These are phyloP conservation scores for Calamus simplicifolius DNA, from an alignment of 176 grass and related monocot species.

Conservation along the genomic window DNA sequence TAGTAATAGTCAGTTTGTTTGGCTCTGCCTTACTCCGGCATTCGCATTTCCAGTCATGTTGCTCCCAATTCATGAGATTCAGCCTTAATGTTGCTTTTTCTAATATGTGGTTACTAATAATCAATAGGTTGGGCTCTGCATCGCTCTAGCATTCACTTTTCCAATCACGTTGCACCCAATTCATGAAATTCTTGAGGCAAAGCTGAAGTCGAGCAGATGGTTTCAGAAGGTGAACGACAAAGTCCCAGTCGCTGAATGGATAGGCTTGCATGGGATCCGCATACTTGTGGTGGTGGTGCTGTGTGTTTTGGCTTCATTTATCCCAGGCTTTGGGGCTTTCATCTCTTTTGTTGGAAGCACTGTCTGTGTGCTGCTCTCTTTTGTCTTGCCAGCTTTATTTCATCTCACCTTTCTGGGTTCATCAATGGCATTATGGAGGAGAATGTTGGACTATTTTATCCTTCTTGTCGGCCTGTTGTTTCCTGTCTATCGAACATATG, in stretches of 20 bases:
- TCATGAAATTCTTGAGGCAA: slow-evolving; percentile 68
- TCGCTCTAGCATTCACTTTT: slow-evolving; percentile 79
- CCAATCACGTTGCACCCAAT: slow-evolving; percentile 91
- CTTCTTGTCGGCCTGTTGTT: slow-evolving; percentile 57
- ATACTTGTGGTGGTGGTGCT: slow-evolving; percentile 30
- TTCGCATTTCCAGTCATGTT: slow-evolving; percentile 93
- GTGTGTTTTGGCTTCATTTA: slow-evolving; percentile 50
- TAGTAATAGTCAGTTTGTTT: slow-evolving; percentile 34
- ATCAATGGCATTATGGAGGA: slow-evolving; percentile 34
- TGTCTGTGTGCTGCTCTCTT: slow-evolving; percentile 62
- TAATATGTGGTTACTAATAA: background rate
- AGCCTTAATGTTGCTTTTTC: too few relatives aligned
- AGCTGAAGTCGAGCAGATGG: slow-evolving; percentile 41
- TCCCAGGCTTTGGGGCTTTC: slow-evolving; percentile 66
- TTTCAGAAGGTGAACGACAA: slow-evolving; percentile 40
- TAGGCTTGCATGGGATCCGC: slow-evolving; percentile 48
- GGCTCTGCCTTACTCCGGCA: slow-evolving; percentile 65
- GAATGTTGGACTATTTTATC: slow-evolving; percentile 41
- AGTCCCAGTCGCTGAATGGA: slow-evolving; percentile 15
- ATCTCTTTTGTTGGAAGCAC: slow-evolving; percentile 91
- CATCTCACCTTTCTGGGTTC: slow-evolving; percentile 60
- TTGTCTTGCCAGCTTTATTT: slow-evolving; percentile 64
- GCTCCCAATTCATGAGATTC: slow-evolving; percentile 87
- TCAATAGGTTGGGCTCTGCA: slow-evolving; percentile 72
- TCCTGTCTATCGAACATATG: slow-evolving; percentile 36